These are phyloP conservation scores for Flaveria sonorensis DNA, from an alignment of 129 eudicot genomes.

Conservation along the genomic window DNA sequence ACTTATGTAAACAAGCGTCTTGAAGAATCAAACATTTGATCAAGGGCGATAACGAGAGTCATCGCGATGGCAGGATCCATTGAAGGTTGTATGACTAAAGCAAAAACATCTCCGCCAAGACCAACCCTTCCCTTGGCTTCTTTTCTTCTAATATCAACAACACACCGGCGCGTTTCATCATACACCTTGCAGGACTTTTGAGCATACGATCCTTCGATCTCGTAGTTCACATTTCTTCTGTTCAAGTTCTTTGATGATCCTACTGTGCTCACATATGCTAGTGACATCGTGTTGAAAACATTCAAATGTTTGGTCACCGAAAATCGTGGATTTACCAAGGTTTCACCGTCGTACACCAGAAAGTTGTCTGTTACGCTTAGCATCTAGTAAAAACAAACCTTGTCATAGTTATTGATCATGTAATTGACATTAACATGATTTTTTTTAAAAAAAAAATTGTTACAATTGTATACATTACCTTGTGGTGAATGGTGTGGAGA, in stretches of 20 bases:
- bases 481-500: no score
- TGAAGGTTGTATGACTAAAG: constrained; percentile 33
- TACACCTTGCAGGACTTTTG: constrained; percentile 40
- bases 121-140: constrained; percentile 42
- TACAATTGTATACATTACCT: no score
- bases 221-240: constrained; percentile 36
- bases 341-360: constrained; percentile 45
- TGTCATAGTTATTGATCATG: no score
- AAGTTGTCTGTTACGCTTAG: constrained; percentile 45
- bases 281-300: constrained; percentile 47
- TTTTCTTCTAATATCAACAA: constrained; percentile 49
- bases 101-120: constrained; percentile 50
- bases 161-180: constrained; percentile 20
- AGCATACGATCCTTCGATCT: constrained; percentile 47
- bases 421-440: no score
- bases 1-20: not conserved
- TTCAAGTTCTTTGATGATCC: not conserved
- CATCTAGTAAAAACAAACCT: constrained; percentile 22
- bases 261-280: not conserved
- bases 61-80: constrained; percentile 47
- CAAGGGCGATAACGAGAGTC: constrained; percentile 53
- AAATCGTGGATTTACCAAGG: constrained; percentile 36
- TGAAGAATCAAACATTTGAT: constrained; percentile 36
- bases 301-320: constrained; percentile 37
- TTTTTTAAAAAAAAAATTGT: no score